phyloP scores from a whole-genome alignment of 441 rosid species.

The Gossypium laxum region DNA sequence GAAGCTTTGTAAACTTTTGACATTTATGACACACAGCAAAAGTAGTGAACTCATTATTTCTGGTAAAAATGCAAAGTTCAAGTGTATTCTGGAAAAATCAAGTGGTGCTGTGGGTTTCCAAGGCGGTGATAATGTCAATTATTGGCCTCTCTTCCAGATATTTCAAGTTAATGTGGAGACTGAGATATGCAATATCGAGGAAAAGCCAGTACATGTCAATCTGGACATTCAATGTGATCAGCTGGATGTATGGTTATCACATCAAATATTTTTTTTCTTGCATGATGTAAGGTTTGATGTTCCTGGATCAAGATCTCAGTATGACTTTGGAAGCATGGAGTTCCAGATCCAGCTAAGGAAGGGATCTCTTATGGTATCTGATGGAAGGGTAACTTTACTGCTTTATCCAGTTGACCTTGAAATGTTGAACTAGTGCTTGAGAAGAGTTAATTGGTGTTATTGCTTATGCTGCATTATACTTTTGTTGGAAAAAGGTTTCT shows the following conservation, averaged over 20 bases:
- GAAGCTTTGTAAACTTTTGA: slow-evolving; percentile 38
- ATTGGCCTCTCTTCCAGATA: slow-evolving; percentile 61
- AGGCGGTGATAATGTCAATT: slow-evolving; percentile 31
- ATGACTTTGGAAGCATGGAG: slow-evolving; percentile 33
- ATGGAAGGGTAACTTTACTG: slow-evolving; percentile 63
- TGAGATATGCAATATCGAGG: slow-evolving; percentile 33
- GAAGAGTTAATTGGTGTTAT: slow-evolving; percentile 1
- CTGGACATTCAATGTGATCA: slow-evolving; percentile 44
- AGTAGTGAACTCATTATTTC: slow-evolving; percentile 35
- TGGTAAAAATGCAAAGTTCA: slow-evolving; percentile 42
- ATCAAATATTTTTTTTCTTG: slow-evolving; percentile 64
- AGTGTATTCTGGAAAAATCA: slow-evolving; percentile 41
- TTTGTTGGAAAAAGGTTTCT: not conserved
- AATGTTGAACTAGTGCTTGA: not conserved
- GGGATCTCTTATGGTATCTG: slow-evolving; percentile 64
- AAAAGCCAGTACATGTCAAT: slow-evolving; percentile 24
- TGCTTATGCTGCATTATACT: not conserved
- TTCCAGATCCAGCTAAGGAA: slow-evolving; percentile 48
- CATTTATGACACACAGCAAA: slow-evolving; percentile 38
- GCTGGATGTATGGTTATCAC: slow-evolving; percentile 59
- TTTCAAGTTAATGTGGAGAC: slow-evolving; percentile 39
- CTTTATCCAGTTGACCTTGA: not conserved
- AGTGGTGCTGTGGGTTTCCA: slow-evolving; percentile 33
- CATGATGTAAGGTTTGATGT: slow-evolving; percentile 39
- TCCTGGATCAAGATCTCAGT: slow-evolving; percentile 43